Evolutionary conservation across 257 asterid species (phyloP).

Genomic region (Cynanchum wilfordii): DNA sequence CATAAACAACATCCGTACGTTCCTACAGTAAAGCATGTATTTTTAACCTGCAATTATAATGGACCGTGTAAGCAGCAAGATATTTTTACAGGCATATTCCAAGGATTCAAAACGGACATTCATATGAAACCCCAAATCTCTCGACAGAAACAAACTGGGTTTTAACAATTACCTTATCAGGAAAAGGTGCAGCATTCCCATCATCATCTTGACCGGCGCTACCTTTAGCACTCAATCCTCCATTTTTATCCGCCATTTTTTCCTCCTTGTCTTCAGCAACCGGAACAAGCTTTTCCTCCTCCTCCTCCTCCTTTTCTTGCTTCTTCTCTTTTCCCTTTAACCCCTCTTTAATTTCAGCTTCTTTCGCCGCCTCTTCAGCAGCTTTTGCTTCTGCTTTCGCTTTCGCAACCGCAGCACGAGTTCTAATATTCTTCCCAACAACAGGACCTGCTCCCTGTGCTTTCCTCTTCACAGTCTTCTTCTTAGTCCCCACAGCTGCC

Average conservation of each 20-base stretch:
- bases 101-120: neutral
- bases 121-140: neutral
- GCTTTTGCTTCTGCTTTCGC: slow-evolving; percentile 28
- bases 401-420: slow-evolving; percentile 32
- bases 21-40: neutral
- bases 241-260: slow-evolving; percentile 40
- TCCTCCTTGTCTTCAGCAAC: slow-evolving; percentile 12
- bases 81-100: neutral
- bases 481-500: slow-evolving; percentile 5
- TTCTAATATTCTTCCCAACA: slow-evolving; percentile 21
- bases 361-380: slow-evolving; percentile 4
- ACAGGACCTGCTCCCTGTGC: neutral
- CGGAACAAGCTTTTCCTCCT: slow-evolving; percentile 4
- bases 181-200: slow-evolving; percentile 24
- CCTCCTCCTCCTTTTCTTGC: slow-evolving; percentile 2
- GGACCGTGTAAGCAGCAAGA: neutral
- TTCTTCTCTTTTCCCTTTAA: neutral
- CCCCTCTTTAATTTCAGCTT: neutral
- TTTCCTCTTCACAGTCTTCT: slow-evolving; percentile 6
- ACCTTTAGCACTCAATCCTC: slow-evolving; percentile 40
- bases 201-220: slow-evolving; percentile 33
- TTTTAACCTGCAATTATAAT: neutral
- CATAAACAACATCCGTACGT: neutral
- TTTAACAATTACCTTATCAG: slow-evolving; percentile 29
- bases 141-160: neutral